Evolutionary conservation across 2,329 filamentous ascomycete genomes (phyloP).

Genomic region (Diaporthe caulivora): DNA sequence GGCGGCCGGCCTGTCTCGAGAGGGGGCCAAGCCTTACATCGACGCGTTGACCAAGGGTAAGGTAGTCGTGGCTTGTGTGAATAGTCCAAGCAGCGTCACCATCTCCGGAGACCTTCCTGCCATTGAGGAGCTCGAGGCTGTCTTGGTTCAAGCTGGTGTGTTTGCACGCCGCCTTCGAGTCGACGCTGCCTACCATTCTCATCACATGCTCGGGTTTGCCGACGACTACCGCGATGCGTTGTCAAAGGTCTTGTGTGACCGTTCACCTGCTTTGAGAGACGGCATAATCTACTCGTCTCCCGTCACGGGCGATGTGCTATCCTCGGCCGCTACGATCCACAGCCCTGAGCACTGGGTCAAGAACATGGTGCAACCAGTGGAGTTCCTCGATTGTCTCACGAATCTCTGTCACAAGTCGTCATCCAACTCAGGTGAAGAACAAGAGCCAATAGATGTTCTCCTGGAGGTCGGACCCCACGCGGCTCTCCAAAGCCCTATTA

Average conservation of each 20-base stretch:
- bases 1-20: conserved; percentile 37
- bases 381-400: too few species aligned
- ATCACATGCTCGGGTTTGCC: too few species aligned
- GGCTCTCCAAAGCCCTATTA: too few species aligned
- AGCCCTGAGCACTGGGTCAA: background rate
- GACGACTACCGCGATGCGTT: too few species aligned
- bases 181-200: conserved; percentile 48
- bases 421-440: too few species aligned
- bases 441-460: background rate
- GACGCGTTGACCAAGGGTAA: too few species aligned
- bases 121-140: conserved; percentile 44
- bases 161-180: conserved; percentile 47
- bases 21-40: too few species aligned
- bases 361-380: too few species aligned
- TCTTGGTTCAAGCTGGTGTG: conserved; percentile 43
- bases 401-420: too few species aligned
- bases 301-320: background rate
- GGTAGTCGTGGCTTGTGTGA: conserved; percentile 24
- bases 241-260: conserved; percentile 46
- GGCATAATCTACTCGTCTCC: conserved; percentile 25
- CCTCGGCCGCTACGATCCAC: background rate
- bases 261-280: too few species aligned
- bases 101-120: conserved; percentile 48
- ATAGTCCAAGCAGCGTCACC: conserved; percentile 43
- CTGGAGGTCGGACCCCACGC: background rate